Conservation (phyloP, 768 basidiomycete species). For the Pleurotus giganteus region DNA sequence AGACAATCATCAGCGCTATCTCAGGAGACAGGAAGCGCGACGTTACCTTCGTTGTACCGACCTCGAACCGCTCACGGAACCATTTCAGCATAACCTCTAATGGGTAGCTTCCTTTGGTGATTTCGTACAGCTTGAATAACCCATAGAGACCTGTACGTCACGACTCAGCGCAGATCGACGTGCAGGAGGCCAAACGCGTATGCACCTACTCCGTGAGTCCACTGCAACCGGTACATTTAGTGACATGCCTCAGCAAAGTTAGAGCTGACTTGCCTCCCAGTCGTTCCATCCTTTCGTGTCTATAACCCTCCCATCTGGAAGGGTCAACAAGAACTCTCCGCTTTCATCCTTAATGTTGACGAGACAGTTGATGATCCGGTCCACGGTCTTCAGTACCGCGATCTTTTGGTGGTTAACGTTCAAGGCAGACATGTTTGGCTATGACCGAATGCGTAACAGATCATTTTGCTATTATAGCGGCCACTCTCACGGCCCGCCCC, state of each 20-base stretch:
- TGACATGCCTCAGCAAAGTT: not conserved
- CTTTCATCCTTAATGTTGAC: constrained; percentile 53
- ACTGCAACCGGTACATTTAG: constrained; percentile 20
- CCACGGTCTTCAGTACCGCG: constrained; percentile 26
- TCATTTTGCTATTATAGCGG: not conserved
- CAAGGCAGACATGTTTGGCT: constrained; percentile 26
- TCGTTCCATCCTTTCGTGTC: constrained; percentile 61
- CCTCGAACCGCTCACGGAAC: constrained; percentile 46
- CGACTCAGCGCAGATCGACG: not conserved
- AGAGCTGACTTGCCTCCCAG: constrained; percentile 44
- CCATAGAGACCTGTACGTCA: constrained; percentile 36
- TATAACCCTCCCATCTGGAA: constrained; percentile 49
- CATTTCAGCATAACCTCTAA: constrained; percentile 42
- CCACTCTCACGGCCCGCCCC: constrained; percentile 12
- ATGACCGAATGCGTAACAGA: not conserved
- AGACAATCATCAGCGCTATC: not conserved
- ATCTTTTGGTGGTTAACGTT: constrained; percentile 30
- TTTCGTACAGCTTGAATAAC: constrained; percentile 37
- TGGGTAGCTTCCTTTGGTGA: constrained; percentile 34
- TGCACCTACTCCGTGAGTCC: constrained; percentile 44
- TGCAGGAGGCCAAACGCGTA: not conserved
- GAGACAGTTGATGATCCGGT: constrained; percentile 36
- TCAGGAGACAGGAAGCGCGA: not conserved
- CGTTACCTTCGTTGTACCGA: constrained; percentile 47
- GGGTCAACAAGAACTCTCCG: constrained; percentile 46